Conservation (phyloP, 148 eudicot species). For the Salicornia ramosissima region DNA sequence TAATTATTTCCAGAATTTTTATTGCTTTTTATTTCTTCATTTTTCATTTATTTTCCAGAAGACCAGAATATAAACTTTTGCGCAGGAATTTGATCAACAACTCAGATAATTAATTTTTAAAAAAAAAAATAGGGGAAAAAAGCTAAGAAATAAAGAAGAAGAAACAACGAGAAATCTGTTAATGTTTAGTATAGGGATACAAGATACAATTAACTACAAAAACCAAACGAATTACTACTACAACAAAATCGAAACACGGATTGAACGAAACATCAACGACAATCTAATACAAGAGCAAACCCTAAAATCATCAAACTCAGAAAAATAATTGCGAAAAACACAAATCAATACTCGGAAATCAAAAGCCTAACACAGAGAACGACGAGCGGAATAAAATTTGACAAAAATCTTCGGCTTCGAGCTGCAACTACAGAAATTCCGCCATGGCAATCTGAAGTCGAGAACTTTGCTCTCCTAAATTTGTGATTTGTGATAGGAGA, state of each 20-base stretch:
- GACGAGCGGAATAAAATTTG: constrained; percentile 4
- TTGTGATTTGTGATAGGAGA: not conserved
- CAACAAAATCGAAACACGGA: constrained; percentile 12
- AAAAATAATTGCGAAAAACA: constrained; percentile 2
- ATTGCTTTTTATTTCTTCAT: not conserved
- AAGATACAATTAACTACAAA: constrained; percentile 26
- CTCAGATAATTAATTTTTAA: constrained; percentile 9
- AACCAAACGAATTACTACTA: constrained; percentile 10
- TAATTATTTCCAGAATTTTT: not conserved
- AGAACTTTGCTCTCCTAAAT: not conserved
- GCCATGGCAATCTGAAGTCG: not conserved
- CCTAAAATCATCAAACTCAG: constrained; percentile 14
- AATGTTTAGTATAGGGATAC: constrained; percentile 32
- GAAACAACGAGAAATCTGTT: constrained; percentile 23
- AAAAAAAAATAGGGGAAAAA: constrained; percentile 8
- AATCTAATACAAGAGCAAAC: constrained; percentile 22
- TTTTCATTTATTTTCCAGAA: constrained; percentile 12
- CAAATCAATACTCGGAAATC: constrained; percentile 7
- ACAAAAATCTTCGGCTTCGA: constrained; percentile 18
- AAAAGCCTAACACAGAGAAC: constrained; percentile 25
- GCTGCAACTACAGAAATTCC: not conserved
- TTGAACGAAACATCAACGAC: constrained; percentile 4
- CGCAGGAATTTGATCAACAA: constrained; percentile 22
- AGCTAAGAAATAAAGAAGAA: constrained; percentile 18
- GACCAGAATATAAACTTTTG: constrained; percentile 7